Conservation (phyloP, 2,329 filamentous ascomycete species). For the Tolypocladium tropicale region DNA sequence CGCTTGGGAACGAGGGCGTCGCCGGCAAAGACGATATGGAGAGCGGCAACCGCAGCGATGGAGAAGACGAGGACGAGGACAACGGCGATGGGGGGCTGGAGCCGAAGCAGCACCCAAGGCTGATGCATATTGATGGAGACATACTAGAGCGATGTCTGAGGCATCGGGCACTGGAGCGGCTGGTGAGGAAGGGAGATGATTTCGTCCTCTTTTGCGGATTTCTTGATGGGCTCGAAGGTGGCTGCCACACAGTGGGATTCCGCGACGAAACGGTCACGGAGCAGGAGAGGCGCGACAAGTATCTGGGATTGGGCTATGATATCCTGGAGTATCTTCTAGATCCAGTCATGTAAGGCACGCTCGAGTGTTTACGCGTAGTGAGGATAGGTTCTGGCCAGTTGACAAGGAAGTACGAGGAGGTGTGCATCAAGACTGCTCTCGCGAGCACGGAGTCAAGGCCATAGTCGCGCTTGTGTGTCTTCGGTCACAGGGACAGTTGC, state of each 20-base stretch:
- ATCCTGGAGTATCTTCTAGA: slow-evolving; percentile 43
- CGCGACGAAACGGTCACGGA: slow-evolving; percentile 8
- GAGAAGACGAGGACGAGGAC: slow-evolving; percentile 9
- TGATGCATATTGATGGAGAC: slow-evolving; percentile 60
- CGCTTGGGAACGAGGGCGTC: neutral
- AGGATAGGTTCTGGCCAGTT: too few species aligned
- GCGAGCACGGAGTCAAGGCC: neutral
- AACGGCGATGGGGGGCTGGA: slow-evolving; percentile 18
- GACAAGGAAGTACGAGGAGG: too few species aligned
- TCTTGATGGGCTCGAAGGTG: slow-evolving; percentile 38
- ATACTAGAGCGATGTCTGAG: slow-evolving; percentile 46
- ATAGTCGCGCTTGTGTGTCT: too few species aligned
- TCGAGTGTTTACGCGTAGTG: too few species aligned
- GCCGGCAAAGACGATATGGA: slow-evolving; percentile 11
- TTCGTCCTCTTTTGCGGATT: slow-evolving; percentile 34
- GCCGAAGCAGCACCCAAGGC: slow-evolving; percentile 28
- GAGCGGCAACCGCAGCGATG: slow-evolving; percentile 4
- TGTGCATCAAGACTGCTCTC: neutral
- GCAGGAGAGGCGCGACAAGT: slow-evolving; percentile 18
- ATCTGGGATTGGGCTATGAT: slow-evolving; percentile 40
- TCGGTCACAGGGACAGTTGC: neutral
- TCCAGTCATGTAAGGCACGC: slow-evolving; percentile 39
- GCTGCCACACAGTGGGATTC: slow-evolving; percentile 26
- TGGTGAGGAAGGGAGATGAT: slow-evolving; percentile 24
- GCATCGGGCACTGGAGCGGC: slow-evolving; percentile 30